phyloP scores from a whole-genome alignment of 495 filamentous ascomycete genomes.

The Aspergillus sparsus region DNA sequence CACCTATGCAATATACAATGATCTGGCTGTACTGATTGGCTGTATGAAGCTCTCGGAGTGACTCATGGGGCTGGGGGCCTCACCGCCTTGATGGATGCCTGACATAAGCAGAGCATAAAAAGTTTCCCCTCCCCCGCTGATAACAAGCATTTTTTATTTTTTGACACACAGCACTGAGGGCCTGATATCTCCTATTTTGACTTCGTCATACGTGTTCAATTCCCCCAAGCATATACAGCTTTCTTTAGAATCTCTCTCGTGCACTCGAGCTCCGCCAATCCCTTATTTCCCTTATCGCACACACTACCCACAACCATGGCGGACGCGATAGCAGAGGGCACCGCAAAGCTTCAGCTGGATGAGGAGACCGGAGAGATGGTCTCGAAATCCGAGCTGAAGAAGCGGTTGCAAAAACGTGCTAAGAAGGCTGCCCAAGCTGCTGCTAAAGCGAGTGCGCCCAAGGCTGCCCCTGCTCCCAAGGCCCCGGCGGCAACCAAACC shows the following conservation, averaged over 20 bases:
- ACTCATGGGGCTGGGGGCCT: no score
- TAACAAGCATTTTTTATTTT: not conserved
- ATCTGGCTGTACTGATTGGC: no score
- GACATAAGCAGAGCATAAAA: slow-evolving; percentile 3
- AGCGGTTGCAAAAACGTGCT: slow-evolving; percentile 61
- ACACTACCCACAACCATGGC: slow-evolving; percentile 46
- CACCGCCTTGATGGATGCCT: not conserved
- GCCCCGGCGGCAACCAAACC: slow-evolving; percentile 41
- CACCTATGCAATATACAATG: no score
- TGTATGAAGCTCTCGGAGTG: no score
- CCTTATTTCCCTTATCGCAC: not conserved
- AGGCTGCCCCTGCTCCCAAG: slow-evolving; percentile 32
- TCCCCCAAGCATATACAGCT: not conserved
- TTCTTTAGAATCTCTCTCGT: not conserved
- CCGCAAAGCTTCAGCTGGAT: slow-evolving; percentile 62
- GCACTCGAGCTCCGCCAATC: not conserved
- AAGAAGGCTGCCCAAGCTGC: slow-evolving; percentile 54
- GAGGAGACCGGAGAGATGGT: slow-evolving; percentile 68
- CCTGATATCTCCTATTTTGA: not conserved
- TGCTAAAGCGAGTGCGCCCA: slow-evolving; percentile 40
- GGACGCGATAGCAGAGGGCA: slow-evolving; percentile 52
- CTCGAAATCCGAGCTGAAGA: slow-evolving; percentile 66
- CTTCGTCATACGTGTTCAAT: not conserved
- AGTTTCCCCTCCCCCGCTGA: slow-evolving; percentile 5
- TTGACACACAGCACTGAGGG: not conserved